phyloP scores from a whole-genome alignment of 306 rosid species.

The Arachis hypogaea region DNA sequence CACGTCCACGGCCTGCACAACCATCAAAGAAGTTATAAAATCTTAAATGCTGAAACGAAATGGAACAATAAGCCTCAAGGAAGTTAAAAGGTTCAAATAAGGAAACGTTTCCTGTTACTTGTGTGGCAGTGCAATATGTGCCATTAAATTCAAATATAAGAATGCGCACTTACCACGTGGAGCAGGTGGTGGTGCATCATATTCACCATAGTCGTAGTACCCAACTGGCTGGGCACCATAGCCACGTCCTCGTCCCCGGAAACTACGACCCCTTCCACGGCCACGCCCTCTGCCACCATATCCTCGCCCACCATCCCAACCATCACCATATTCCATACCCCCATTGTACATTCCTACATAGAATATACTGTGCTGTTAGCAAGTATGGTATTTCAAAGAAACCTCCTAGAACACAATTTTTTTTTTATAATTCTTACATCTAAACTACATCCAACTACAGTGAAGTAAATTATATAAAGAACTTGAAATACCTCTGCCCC shows the following conservation, averaged over 20 bases:
- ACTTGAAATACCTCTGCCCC: conserved; percentile 63
- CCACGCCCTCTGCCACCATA: conserved; percentile 81
- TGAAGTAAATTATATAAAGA: conserved; percentile 33
- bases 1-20: conserved; percentile 70
- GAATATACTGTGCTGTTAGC: conserved; percentile 18
- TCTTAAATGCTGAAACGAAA: conserved; percentile 11
- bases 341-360: conserved; percentile 68
- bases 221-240: conserved; percentile 58
- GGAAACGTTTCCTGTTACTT: neutral
- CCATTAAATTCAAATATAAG: neutral
- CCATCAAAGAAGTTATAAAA: conserved; percentile 23
- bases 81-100: conserved; percentile 1
- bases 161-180: conserved; percentile 61
- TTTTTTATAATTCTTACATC: neutral
- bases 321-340: conserved; percentile 71
- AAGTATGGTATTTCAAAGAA: conserved; percentile 6
- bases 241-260: conserved; percentile 66
- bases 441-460: neutral
- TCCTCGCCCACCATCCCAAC: conserved; percentile 78
- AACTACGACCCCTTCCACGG: conserved; percentile 61
- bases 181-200: conserved; percentile 62
- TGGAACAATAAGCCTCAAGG: neutral
- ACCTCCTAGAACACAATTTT: neutral
- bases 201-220: conserved; percentile 70
- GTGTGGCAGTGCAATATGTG: neutral